Base-by-base conservation (phyloP, 2,329 filamentous ascomycete genomes). In the Trichophyton equinum region DNA sequence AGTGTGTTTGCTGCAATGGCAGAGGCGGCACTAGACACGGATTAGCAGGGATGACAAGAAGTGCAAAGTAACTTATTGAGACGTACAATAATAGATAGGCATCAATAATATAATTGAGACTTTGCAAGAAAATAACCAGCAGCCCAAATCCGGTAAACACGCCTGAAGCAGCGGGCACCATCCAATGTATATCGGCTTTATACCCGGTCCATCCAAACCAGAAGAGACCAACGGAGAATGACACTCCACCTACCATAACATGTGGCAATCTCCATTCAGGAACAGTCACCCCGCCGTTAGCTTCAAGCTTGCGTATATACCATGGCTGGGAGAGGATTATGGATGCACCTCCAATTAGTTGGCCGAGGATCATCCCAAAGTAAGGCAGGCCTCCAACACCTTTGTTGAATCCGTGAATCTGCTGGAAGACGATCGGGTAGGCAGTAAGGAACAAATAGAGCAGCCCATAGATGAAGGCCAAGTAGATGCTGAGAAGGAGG, bases 1-100 rank as follows among this genome's bases (percentile, higher is more conserved):
- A 80, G 76, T 1, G 78, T 79, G 62, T 81, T 79, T 30, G 77
- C 78, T 8, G 77, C 75, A 30, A 79, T 75, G 7, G 78, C 78
- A 11, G 75, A 78, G 2, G 78, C 78, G n/a, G 78, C 77, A 64
- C 77, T 75, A 62, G n/a, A 55, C 15, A 51, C 38, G 25, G 13
- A 13, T 30, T 20, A 56, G 25, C 3, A 8, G 33, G 9, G 27
- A 36, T 56, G 6, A 25, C 18, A 1, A 40, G 57, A 30, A 59
- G 36, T 30, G 58, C n/a, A 30, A 49, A 58, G 33, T 9, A 11
- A 13, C 3, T 9, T 13, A 13, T 9, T 8, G 15, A 22, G 18
- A 67, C 67, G 27, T 62, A 68, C 67, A 68, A 76, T 15, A 70
- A 64, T 18, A 66, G 59, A 64, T 70, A 72, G 1, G 69, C 70